Base-by-base conservation (phyloP, 2,329 filamentous ascomycete species). In the Colletotrichum sp. region DNA sequence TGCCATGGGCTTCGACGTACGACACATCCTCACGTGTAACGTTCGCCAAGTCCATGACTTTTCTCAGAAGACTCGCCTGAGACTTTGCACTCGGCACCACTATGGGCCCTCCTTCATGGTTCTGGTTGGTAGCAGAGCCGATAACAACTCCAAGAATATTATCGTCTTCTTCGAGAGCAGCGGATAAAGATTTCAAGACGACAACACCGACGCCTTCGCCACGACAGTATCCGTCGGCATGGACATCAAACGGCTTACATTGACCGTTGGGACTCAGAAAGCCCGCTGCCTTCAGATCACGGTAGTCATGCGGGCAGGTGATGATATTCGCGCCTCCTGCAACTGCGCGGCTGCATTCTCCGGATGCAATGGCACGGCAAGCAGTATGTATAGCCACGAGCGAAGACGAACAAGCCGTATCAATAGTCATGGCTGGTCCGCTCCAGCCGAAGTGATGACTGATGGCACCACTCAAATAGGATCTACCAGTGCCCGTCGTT, bases 141-240 rank as follows among this genome's bases (percentile, higher is more conserved):
- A 82, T 75, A 28, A 90, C 85, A 5, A 87, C 81, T 8, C 84
- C 87, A 2, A 85, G 78, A 16, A 89, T 83, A 1, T 82, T 81
- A 77, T 92, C 88, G 1, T 85, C 84, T 44, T 90, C 89, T 6
- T 79, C 78, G 0, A 91, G 44, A 0, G 90, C 90, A 60, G 86
- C 81, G 2, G 84, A 81, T 0, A 91, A 80, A 2, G 78, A 82
- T 80, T 91, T 91, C 1, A 92, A 75, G 1, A 90, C 77, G 0
- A 91, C 77, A 1, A 84, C 78, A 0, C 80, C 86, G 2, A 84
- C 80, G 1, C 86, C 90, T 66, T 92, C 90, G 0, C 86, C 88
- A 4, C 89, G 84, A 12, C 85, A 89, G 76, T 91, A 92, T 0
- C 90, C 90, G 72, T 89, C 85, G 5, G 81, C 82, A 2, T 15